These are phyloP conservation scores for Citrullus mucosospermus DNA, from an alignment of 306 rosid genomes.

Conservation along the genomic window DNA sequence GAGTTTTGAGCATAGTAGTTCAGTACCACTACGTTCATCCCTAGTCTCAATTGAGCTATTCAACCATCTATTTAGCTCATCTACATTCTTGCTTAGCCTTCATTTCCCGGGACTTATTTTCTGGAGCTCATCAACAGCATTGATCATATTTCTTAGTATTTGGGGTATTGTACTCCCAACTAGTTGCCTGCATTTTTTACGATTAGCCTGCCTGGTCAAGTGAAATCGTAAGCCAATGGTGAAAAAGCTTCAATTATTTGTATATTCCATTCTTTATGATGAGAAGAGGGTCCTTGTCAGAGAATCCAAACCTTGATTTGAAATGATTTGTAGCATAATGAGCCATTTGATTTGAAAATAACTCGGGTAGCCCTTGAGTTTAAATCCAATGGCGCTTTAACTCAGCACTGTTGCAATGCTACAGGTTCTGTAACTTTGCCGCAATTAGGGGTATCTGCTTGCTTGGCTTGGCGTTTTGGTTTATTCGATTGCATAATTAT, in stretches of 20 bases:
- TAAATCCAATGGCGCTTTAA: neutral
- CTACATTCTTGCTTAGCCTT: neutral
- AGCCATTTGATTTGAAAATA: neutral
- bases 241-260: neutral
- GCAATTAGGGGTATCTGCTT: neutral
- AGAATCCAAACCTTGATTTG: neutral
- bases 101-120: neutral
- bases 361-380: neutral
- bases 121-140: neutral
- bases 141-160: neutral
- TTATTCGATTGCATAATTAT: neutral
- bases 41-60: neutral
- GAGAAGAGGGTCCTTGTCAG: neutral
- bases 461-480: constrained; percentile 6
- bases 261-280: neutral
- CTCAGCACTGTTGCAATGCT: neutral
- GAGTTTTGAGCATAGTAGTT: neutral
- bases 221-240: neutral
- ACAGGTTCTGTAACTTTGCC: neutral
- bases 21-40: neutral
- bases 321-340: neutral
- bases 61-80: neutral
- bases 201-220: neutral
- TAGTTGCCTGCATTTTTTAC: neutral
- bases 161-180: neutral